These are phyloP conservation scores for Coemansia sp. DNA, from an alignment of 192 early-diverging fungal species.

Conservation along the genomic window DNA sequence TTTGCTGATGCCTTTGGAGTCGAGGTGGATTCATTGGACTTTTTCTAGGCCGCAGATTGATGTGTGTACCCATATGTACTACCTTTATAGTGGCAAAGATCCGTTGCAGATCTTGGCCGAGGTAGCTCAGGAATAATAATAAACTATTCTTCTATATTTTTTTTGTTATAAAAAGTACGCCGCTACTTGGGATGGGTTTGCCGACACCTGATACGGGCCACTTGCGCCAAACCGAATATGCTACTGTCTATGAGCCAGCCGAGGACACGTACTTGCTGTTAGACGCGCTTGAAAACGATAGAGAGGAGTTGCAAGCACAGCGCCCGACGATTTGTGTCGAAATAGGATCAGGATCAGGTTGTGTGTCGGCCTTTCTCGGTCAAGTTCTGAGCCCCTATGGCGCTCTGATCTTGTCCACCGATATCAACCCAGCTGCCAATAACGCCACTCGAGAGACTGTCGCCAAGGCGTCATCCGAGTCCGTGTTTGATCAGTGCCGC, in stretches of 20 bases:
- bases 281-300: slow-evolving; percentile 86
- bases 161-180: neutral
- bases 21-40: slow-evolving; percentile 46
- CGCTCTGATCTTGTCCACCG: slow-evolving; percentile 63
- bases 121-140: neutral
- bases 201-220: slow-evolving; percentile 80
- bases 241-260: slow-evolving; percentile 82
- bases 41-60: slow-evolving; percentile 27
- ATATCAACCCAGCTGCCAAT: slow-evolving; percentile 78
- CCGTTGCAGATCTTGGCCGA: neutral
- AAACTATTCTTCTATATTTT: neutral
- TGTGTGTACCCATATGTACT: neutral
- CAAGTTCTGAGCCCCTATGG: slow-evolving; percentile 20
- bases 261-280: slow-evolving; percentile 95
- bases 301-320: slow-evolving; percentile 48
- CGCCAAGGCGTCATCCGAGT: slow-evolving; percentile 45
- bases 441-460: slow-evolving; percentile 68
- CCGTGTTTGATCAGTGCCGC: slow-evolving; percentile 60
- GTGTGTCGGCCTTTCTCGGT: slow-evolving; percentile 77
- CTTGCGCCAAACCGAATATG: slow-evolving; percentile 61
- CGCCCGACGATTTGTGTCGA: slow-evolving; percentile 77
- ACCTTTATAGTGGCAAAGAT: neutral
- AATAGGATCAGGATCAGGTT: slow-evolving; percentile 87
- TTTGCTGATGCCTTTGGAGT: slow-evolving; percentile 47
- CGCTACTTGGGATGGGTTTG: slow-evolving; percentile 34